Conservation (phyloP, 257 asterid genomes). For the Schizonepeta tenuifolia region DNA sequence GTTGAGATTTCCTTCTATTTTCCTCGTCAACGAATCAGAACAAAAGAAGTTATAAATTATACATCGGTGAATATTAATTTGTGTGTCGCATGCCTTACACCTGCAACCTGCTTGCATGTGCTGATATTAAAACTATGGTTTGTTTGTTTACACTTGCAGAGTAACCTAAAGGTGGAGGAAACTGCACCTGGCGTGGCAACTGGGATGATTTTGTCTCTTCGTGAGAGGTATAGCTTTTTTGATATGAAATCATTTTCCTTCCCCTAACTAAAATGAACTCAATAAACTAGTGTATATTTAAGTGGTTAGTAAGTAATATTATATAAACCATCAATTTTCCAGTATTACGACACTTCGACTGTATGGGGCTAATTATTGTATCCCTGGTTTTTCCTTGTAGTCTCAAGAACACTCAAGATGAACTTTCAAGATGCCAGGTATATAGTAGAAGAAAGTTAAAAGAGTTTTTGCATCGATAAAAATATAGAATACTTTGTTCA, state of each 20-base stretch:
- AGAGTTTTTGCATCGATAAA: neutral
- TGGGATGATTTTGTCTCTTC: conserved; percentile 90
- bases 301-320: neutral
- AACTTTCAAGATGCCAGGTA: conserved; percentile 83
- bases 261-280: neutral
- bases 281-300: conserved; percentile 6
- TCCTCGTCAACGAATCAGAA: neutral
- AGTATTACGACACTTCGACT: neutral
- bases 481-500: neutral
- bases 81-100: conserved; percentile 2
- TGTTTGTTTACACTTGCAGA: conserved; percentile 42
- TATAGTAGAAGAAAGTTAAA: conserved; percentile 1
- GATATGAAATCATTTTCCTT: neutral
- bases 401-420: conserved; percentile 81
- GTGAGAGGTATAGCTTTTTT: conserved; percentile 66
- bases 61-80: neutral
- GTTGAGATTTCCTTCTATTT: neutral
- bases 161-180: conserved; percentile 70
- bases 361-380: conserved; percentile 23
- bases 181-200: conserved; percentile 92
- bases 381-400: conserved; percentile 51
- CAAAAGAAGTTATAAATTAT: neutral
- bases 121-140: conserved; percentile 21
- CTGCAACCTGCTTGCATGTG: neutral
- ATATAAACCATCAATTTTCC: neutral